phyloP scores from a whole-genome alignment of 2,329 filamentous ascomycete species.

The Diaporthe citri region DNA sequence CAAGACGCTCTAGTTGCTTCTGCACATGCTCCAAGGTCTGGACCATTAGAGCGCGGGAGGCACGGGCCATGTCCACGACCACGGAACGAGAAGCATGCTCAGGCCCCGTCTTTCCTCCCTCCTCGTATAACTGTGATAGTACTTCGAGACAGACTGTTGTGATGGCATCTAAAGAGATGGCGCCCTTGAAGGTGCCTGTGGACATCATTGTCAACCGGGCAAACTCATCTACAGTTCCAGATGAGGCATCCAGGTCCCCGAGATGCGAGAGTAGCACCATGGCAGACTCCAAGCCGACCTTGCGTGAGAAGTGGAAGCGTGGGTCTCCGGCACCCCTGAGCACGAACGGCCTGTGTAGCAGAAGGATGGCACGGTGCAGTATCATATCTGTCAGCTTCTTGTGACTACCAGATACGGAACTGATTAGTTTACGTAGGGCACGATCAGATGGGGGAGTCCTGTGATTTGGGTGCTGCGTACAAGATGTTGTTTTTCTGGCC shows the following conservation, averaged over 20 bases:
- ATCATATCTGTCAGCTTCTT: slow-evolving; percentile 46
- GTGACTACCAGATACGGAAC: slow-evolving; percentile 32
- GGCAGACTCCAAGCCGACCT: slow-evolving; percentile 44
- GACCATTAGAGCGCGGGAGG: not conserved
- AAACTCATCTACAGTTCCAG: slow-evolving; percentile 7
- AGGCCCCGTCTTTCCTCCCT: too few species aligned
- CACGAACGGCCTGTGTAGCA: slow-evolving; percentile 45
- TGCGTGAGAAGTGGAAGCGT: slow-evolving; percentile 45
- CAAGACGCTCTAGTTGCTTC: not conserved
- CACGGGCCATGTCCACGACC: not conserved
- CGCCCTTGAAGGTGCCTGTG: not conserved
- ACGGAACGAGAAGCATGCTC: not conserved
- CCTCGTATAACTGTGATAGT: not conserved
- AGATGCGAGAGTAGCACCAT: slow-evolving; percentile 44
- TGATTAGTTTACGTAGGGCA: too few species aligned
- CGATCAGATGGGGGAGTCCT: too few species aligned
- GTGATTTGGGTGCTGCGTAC: too few species aligned
- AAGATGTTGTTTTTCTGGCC: not conserved
- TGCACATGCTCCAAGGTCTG: not conserved
- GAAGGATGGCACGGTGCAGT: slow-evolving; percentile 44
- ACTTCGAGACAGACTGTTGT: slow-evolving; percentile 1
- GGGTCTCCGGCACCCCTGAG: slow-evolving; percentile 42
- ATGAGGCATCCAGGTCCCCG: slow-evolving; percentile 35
- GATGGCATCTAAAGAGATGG: not conserved
- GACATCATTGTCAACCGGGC: not conserved